Conservation (phyloP, 768 basidiomycete genomes). For the Phanerochaete carnosa region DNA sequence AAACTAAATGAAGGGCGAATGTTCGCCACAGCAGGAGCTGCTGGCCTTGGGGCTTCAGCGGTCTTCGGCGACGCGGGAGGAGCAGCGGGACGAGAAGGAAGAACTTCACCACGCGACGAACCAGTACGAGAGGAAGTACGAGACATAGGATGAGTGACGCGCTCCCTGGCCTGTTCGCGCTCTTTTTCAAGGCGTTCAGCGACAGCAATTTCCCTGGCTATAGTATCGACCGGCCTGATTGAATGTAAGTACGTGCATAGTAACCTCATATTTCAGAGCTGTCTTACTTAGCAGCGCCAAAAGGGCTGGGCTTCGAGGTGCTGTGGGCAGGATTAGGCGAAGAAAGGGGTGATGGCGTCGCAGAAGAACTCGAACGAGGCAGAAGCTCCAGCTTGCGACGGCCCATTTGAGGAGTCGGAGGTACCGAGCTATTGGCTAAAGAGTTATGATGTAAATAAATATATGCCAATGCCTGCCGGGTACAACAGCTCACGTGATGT, state of each 20-base stretch:
- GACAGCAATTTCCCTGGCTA: slow-evolving; percentile 72
- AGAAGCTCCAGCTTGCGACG: slow-evolving; percentile 84
- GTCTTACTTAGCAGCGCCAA: slow-evolving; percentile 78
- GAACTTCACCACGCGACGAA: slow-evolving; percentile 22
- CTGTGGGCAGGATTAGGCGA: slow-evolving; percentile 68
- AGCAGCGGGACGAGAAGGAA: slow-evolving; percentile 10
- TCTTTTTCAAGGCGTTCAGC: slow-evolving; percentile 69
- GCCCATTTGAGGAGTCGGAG: slow-evolving; percentile 76
- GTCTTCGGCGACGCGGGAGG: slow-evolving; percentile 30
- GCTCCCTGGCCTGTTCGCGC: slow-evolving; percentile 40
- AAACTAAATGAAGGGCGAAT: slow-evolving; percentile 80
- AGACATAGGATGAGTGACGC: slow-evolving; percentile 36
- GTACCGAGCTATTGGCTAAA: slow-evolving; percentile 66
- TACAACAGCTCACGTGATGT: slow-evolving; percentile 56
- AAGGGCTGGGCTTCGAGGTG: slow-evolving; percentile 65
- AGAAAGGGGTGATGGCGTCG: slow-evolving; percentile 69
- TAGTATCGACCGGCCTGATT: slow-evolving; percentile 78
- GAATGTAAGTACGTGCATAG: not conserved
- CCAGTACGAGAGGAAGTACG: slow-evolving; percentile 37
- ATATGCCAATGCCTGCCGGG: not conserved
- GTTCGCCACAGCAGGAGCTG: slow-evolving; percentile 32
- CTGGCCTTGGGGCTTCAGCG: slow-evolving; percentile 24
- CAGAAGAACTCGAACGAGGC: slow-evolving; percentile 72
- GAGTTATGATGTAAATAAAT: slow-evolving; percentile 2
- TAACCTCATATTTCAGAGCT: not conserved